Base-by-base conservation (phyloP, 2,329 filamentous ascomycete species). In the Fusarium tanahbumbuense region DNA sequence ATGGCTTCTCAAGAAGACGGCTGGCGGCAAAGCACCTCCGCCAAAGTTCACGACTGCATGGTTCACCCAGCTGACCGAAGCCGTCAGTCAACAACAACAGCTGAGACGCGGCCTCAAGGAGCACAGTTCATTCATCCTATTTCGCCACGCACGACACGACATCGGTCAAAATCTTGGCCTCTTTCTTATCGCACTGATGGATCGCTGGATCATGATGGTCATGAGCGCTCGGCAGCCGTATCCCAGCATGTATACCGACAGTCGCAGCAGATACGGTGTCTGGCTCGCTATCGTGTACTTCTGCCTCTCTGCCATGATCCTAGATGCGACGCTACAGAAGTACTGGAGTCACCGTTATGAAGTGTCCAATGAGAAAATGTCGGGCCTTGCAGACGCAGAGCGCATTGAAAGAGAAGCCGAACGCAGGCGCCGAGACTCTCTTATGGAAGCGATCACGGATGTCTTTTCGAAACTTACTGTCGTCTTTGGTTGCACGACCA, bases 191-290 rank as follows among this genome's bases (percentile, higher is more conserved):
- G 68, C 68, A 7, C 41, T 71, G 3, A 60, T 71, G 67, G 68
- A 71, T 34, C 68, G 68, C 5, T 71, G 68, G 68, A 53, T 71
- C 15, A 71, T 71, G 68, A 62, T 71, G 42, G 60, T 59, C 2
- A 61, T 62, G 64, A 71, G 68, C 44, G 68, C 68, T 5, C 47
- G 67, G 9, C 46, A 59, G 10, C 67, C 68, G 8, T 71, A 71
- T 8, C 60, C 64, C 4, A 65, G 64, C 45, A 71, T 71, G 20
- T 71, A 71, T 47, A 58, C 57, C 4, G 68, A 70, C 52, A 41
- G 49, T 3, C 56, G 68, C 8, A 56, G 60, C 4, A 50, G 68
- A 5, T 71, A 70, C 41, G 67, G 67, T 16, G 58, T 71, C 10
- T 71, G 68, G 23, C 30, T 71, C 4, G 48, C 50, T n/a, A 71